These are phyloP conservation scores for Solanum chaucha DNA, from an alignment of 257 asterid species.

Conservation along the genomic window DNA sequence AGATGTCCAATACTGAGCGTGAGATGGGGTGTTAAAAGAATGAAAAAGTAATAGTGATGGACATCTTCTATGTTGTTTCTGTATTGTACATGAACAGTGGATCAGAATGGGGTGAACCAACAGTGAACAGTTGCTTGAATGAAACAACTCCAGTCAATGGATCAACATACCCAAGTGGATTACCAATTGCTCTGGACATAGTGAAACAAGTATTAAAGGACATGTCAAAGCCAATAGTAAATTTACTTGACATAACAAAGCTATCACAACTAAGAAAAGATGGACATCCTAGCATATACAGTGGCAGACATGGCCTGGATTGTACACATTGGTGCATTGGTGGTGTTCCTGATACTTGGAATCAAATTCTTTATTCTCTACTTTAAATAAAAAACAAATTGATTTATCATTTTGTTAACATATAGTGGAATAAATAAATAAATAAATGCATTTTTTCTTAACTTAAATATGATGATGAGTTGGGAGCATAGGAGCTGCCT, in stretches of 20 bases:
- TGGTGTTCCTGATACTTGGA: conserved; percentile 69
- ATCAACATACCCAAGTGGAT: conserved; percentile 35
- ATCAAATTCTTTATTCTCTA: conserved; percentile 28
- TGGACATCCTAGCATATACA: conserved; percentile 40
- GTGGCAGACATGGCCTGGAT: conserved; percentile 32
- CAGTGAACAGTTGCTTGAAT: conserved; percentile 21
- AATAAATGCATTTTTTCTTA: neutral
- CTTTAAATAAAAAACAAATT: too few relatives aligned
- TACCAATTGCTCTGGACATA: conserved; percentile 23
- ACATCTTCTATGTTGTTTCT: neutral
- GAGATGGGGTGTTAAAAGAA: neutral
- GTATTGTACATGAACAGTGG: conserved; percentile 23
- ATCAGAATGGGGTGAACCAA: conserved; percentile 31
- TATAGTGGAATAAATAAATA: neutral
- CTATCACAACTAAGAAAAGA: conserved; percentile 55
- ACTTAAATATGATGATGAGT: neutral
- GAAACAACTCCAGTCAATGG: conserved; percentile 38
- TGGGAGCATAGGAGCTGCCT: neutral
- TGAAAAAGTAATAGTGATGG: too few relatives aligned
- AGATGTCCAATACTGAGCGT: neutral
- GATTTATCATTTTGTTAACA: neutral
- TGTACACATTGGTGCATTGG: conserved; percentile 69
- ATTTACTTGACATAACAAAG: conserved; percentile 39
- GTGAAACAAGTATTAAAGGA: conserved; percentile 19
- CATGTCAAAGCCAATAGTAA: conserved; percentile 8